Base-by-base conservation (phyloP, 2,329 filamentous ascomycete species). In the Cercospora sojina region DNA sequence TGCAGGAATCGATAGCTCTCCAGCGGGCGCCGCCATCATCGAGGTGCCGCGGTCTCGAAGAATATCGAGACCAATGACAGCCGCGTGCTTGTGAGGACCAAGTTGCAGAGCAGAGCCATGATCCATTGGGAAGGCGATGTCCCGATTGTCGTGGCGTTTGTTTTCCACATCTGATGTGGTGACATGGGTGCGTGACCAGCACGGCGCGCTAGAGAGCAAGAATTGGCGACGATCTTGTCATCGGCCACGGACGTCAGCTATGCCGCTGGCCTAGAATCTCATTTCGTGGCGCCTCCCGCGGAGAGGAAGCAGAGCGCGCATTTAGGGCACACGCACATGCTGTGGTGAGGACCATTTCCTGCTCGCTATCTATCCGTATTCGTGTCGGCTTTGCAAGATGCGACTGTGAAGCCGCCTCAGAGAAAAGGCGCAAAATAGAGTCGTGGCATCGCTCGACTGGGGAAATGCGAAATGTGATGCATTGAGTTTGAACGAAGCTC, bases 221-320 rank as follows among this genome's bases (percentile, higher is more conserved):
- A 43, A 53, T 65, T 53, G 60, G 47, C 67, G 64, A 59, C 57
- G 57, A 69, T 64, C 67, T 53, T 57, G 56, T 59, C 61, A 53
- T 66, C 64, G 62, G 56, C 49, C 61, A 43, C 51, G 57, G 53
- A 69, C 64, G 62, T 69, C 67, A 69, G 64, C 62, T 67, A 53
- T 62, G 16, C 35, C 35, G 41, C 51, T 55, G 51, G 51, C 51
- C 51, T 31, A 31, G 23, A 25, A 55, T 55, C 29, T 47, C 41
- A 47, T 31, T 55, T 49, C 16, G 62, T 56, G 51, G 51, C 51
- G 20, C 23, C 47, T 38, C 20, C 41, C n/a, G 43, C 43, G 20
- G 18, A 29, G 25, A 29, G 20, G 51, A 56, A 16, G 49, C 20
- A 23, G 32, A 31, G 32, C 29, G 25, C 18, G 55, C 25, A 25